Evolutionary conservation across 257 asterid species (phyloP), one percentile per base, ranked within the genome.

Genomic region (Coffea eugenioides): DNA sequence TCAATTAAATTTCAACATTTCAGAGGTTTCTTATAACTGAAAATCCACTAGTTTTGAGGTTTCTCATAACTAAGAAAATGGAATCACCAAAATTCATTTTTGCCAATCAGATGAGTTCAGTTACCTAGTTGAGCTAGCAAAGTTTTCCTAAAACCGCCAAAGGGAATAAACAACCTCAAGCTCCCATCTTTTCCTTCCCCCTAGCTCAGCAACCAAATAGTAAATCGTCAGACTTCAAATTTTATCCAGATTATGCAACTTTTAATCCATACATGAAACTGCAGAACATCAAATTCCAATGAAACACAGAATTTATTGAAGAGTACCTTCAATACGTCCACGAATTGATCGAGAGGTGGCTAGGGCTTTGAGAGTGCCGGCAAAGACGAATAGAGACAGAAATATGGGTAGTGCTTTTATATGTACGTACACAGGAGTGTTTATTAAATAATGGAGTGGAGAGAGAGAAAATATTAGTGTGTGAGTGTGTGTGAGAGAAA

Each of bases 331-430:
- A 80, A 72, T 23, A 39, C 36, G 41, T n/a, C 46, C 16, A 43
- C 18, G 27, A 66, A 69, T 71, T 48, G 23, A 69, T 43, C 66
- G 51, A 69, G 20, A n/a, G 23, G 59, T n/a, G 23, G 65, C 46
- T 82, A 82, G 90, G 86, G 86, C 78, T 80, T 72, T 14, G 67
- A 51, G 76, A 80, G 87, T 76, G 84, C 82, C 88, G 83, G 79
- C 87, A 39, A n/a, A 62, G 41, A 69, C 71, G 56, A 31, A 80
- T 31, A 57, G 74, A 31, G 67, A 54, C 23, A 45, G 69, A 67
- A n/a, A 27, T 14, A 74, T 71, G 52, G 39, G 57, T 34, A 56
- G 39, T 16, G 69, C 8, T 62, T 36, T 39, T 39, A 39, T 39
- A 39, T 68, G 8, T 27, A 49, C 68, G 73, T 72, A 73, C 43